These are phyloP conservation scores for Zasmidium citrigriseum DNA, from an alignment of 2,329 filamentous ascomycete species.

Conservation along the genomic window DNA sequence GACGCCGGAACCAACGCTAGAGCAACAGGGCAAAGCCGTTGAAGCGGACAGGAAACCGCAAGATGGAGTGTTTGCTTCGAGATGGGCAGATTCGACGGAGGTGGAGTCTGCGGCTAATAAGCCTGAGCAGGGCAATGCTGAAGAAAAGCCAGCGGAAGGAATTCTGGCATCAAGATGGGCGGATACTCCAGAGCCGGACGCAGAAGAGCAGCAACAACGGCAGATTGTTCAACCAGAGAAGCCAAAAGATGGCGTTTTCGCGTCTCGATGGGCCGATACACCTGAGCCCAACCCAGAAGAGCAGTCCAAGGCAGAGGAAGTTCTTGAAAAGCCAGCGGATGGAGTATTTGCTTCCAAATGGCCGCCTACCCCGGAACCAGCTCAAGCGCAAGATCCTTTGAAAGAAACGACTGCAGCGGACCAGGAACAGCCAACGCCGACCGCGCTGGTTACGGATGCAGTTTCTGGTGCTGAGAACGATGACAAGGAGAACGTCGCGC, in stretches of 20 bases:
- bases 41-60: conserved; percentile 11
- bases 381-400: neutral
- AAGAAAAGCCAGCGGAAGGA: conserved; percentile 21
- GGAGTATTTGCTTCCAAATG: conserved; percentile 18
- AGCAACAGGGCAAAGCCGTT: conserved; percentile 1
- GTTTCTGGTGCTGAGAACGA: neutral
- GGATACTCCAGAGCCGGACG: conserved; percentile 23
- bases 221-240: conserved; percentile 4
- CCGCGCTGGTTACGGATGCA: neutral
- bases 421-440: neutral
- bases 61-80: conserved; percentile 26
- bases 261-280: conserved; percentile 32
- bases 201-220: conserved; percentile 10
- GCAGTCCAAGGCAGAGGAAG: neutral
- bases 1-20: conserved; percentile 21
- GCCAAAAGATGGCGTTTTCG: conserved; percentile 22
- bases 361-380: conserved; percentile 22
- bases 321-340: neutral
- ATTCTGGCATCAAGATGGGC: conserved; percentile 32
- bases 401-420: neutral
- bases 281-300: conserved; percentile 12
- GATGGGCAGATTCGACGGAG: conserved; percentile 27
- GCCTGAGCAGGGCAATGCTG: conserved; percentile 3
- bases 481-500: neutral
- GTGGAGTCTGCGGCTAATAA: conserved; percentile 10